Evolutionary conservation across 306 rosid genomes (phyloP).

Genomic region (Cucurbita ficifolia): DNA sequence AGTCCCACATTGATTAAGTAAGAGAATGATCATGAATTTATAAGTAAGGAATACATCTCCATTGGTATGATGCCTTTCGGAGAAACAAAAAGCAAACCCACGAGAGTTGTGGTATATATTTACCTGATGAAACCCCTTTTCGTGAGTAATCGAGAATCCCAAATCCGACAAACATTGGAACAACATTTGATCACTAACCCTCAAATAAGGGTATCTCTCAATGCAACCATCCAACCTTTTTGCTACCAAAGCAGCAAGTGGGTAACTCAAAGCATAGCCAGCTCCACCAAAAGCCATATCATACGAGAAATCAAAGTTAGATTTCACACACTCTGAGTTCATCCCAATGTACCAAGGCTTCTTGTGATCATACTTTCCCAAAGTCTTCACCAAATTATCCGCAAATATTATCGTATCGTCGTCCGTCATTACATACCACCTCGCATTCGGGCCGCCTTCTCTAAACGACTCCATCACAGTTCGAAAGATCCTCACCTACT

Average conservation of each 20-base stretch:
- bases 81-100: too few species aligned
- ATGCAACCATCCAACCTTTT: slow-evolving; percentile 20
- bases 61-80: too few species aligned
- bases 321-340: slow-evolving; percentile 23
- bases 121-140: slow-evolving; percentile 45
- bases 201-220: slow-evolving; percentile 19
- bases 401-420: slow-evolving; percentile 26
- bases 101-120: neutral
- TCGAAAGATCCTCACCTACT: slow-evolving; percentile 11
- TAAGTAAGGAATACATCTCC: too few species aligned
- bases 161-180: slow-evolving; percentile 27
- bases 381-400: slow-evolving; percentile 27
- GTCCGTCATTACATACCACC: slow-evolving; percentile 42
- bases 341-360: slow-evolving; percentile 25
- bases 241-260: slow-evolving; percentile 13
- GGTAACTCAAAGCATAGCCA: slow-evolving; percentile 36
- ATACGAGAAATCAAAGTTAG: slow-evolving; percentile 18
- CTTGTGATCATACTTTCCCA: slow-evolving; percentile 23
- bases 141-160: slow-evolving; percentile 18
- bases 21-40: too few species aligned
- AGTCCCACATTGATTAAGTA: too few species aligned
- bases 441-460: slow-evolving; percentile 20
- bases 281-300: slow-evolving; percentile 46
- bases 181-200: slow-evolving; percentile 25
- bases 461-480: slow-evolving; percentile 18